Percentiles rank a stretch among this genome's conserved stretches.
Conservation (phyloP, 192 early-diverging fungal genomes). For the Rhizoclosmatium globosum region DNA sequence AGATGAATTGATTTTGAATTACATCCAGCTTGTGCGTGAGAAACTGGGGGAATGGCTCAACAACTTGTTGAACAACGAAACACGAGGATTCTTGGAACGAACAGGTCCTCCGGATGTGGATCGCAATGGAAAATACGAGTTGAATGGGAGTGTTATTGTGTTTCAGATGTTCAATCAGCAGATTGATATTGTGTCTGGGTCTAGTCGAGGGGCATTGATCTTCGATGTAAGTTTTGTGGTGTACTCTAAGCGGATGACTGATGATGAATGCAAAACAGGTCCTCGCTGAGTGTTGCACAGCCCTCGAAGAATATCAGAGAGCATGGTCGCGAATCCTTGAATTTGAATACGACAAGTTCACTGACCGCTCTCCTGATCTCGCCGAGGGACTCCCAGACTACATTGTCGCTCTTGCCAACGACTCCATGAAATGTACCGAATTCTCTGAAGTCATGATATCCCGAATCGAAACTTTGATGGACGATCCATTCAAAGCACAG, state of each 20-base stretch:
- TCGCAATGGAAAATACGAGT: constrained; percentile 80
- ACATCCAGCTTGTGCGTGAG: constrained; percentile 85
- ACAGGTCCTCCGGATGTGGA: constrained; percentile 77
- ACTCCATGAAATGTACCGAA: constrained; percentile 89
- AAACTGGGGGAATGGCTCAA: constrained; percentile 92
- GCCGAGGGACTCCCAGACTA: constrained; percentile 93
- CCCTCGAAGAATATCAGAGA: constrained; percentile 80
- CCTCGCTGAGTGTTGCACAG: constrained; percentile 73
- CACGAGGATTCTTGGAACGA: constrained; percentile 78
- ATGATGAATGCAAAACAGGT: neutral
- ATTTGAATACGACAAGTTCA: constrained; percentile 79
- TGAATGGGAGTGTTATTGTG: constrained; percentile 84
- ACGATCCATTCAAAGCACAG: constrained; percentile 42
- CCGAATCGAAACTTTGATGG: constrained; percentile 57
- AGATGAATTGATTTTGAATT: constrained; percentile 86
- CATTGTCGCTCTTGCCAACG: constrained; percentile 94
- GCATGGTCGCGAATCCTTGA: constrained; percentile 84
- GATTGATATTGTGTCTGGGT: constrained; percentile 84
- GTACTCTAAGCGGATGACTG: too few relatives aligned
- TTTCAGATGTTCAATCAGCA: constrained; percentile 99
- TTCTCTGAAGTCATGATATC: constrained; percentile 82
- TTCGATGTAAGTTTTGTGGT: constrained; percentile 69
- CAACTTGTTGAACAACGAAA: constrained; percentile 89
- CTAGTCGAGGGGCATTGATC: constrained; percentile 88
- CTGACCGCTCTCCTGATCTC: constrained; percentile 77